Evolutionary conservation across 768 basidiomycete species (phyloP), one percentile per base, ranked within the genome.

Genomic region (Mycena maculata): DNA sequence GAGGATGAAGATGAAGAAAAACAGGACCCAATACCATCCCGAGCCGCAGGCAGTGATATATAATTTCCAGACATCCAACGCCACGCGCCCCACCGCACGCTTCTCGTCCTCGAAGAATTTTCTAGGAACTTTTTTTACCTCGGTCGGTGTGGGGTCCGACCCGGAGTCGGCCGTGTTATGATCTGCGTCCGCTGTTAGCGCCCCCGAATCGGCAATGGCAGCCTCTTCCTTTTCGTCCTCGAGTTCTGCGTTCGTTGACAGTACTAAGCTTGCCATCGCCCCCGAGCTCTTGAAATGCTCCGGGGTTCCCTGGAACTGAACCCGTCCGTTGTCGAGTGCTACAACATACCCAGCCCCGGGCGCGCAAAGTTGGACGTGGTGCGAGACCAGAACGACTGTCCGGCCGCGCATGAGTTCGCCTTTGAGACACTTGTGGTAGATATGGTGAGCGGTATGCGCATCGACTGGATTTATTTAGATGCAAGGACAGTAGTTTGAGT

Each of bases 311-410:
- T 88, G 83, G 77, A 90, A 97, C 48, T 85, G 78, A 11, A 94
- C 85, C 27, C 86, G 86, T 33, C 93, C 94, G 71, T 91, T 89
- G 71, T 95, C 92, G 27, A 95, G 82, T 18, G 91, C 90, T 38
- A 97, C 92, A 67, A 98, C 84, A 76, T 94, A 95, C 28, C 79
- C 81, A 2, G 96, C 94, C 25, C 88, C 91, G 1, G 92, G 87
- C 4, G 88, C 86, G 73, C 94, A 95, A 15, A 99, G 85, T 73
- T 95, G 92, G 36, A 98, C 91, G 73, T 97, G 94, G 74, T 99
- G 96, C 6, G 96, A 98, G 57, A 98, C 97, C n/a, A 99, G 84
- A 61, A 99, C 88, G 65, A 96, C 82, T 0, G 97, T 98, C 33
- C 96, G 86, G 23, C 88, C 90, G 50, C 80, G 79, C 83, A 96